These are phyloP conservation scores for Striga asiatica DNA, from an alignment of 257 asterid genomes.

Conservation along the genomic window DNA sequence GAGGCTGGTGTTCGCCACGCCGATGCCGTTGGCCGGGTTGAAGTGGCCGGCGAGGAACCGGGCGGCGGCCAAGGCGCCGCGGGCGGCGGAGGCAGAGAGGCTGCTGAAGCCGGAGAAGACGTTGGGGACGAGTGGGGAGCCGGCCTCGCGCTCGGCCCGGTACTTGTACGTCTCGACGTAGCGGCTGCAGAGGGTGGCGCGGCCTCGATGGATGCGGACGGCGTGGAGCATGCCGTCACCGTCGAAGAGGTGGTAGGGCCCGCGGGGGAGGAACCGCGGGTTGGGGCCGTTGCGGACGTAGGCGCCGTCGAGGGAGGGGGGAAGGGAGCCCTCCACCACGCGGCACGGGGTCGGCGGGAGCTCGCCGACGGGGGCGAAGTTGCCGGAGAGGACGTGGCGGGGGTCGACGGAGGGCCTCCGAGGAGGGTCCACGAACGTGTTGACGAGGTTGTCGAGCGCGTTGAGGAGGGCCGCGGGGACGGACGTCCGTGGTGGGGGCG, in stretches of 20 bases:
- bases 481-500: background rate
- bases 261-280: conserved; percentile 39
- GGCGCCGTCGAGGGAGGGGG: conserved; percentile 33
- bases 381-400: conserved; percentile 18
- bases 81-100: conserved; percentile 21
- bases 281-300: conserved; percentile 54
- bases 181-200: conserved; percentile 16
- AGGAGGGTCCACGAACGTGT: conserved; percentile 53
- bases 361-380: conserved; percentile 36
- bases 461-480: background rate
- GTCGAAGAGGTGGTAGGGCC: conserved; percentile 41
- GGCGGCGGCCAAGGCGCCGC: conserved; percentile 14
- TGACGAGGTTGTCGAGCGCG: conserved; percentile 17
- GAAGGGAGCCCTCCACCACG: conserved; percentile 38
- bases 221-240: conserved; percentile 61
- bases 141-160: background rate
- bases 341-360: conserved; percentile 38
- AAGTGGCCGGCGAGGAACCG: conserved; percentile 20
- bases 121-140: background rate
- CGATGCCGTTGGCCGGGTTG: background rate
- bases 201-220: conserved; percentile 29
- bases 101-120: conserved; percentile 11
- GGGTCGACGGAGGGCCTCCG: conserved; percentile 32
- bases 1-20: conserved; percentile 41
- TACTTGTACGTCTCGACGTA: background rate